Base-by-base conservation (phyloP, 2,329 filamentous ascomycete species). In the Colletotrichum navitas region DNA sequence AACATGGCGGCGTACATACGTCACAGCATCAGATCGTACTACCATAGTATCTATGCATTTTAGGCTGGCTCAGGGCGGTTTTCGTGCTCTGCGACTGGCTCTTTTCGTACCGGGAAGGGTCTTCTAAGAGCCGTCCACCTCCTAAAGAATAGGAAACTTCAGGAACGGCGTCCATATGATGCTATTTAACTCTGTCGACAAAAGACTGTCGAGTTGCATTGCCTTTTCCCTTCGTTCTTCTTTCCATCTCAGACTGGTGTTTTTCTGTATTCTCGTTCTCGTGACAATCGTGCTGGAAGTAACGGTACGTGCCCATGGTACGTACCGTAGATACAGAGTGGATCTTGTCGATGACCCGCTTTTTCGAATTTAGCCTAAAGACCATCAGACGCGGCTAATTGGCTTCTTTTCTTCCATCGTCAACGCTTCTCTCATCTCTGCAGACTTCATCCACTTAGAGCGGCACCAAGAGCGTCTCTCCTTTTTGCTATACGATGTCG, bases 311-410 rank as follows among this genome's bases (percentile, higher is more conserved):
- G 34, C 34, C 39, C 24, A 45, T 18, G 43, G 43, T 45, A 45
- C 43, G 43, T 45, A 45, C 18, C 21, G 6, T 10, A 10, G 43
- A 7, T 52, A 55, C 60, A 51, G 61, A 66, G 62, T 66, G n/a
- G 55, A 72, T 71, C 66, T 58, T 41, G 55, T 61, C 41, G 54
- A 18, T 51, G 62, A 58, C 70, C 68, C 70, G 55, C 60, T 56
- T 63, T 63, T 64, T 66, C 34, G 24, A 41, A 69, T 73, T 73
- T 69, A 73, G 69, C 72, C 72, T 73, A 60, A 73, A 72, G 55
- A 16, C 60, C 45, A 39, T 68, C 34, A 45, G 55, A 51, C 34
- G 69, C 64, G 72, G 72, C 64, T 73, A 72, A 73, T 73, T 62
- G 70, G 66, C 49, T 56, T 61, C 56, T 61, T 26, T 26, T 70